phyloP scores from a whole-genome alignment of 73 alveolate species.

The Paraurostyla sp. region DNA sequence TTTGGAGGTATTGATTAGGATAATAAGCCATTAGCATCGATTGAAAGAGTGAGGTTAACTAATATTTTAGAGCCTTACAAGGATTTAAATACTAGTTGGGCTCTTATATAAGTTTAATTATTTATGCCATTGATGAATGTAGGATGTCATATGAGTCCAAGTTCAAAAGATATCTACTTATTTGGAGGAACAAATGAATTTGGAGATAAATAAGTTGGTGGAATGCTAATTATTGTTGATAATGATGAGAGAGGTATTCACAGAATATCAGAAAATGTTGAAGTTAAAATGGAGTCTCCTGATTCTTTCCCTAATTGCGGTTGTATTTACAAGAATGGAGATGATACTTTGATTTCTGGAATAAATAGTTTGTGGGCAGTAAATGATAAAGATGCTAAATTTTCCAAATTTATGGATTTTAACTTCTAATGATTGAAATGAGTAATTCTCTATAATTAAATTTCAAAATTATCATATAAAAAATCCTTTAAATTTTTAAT shows the following conservation, averaged over 20 bases:
- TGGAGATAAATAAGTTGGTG: not conserved
- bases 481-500: no score
- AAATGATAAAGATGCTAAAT: not conserved
- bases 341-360: not conserved
- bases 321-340: not conserved
- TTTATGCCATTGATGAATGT: not conserved
- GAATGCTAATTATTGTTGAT: not conserved
- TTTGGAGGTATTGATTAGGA: slow-evolving; percentile 30
- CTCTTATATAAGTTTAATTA: not conserved
- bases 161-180: not conserved
- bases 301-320: slow-evolving; percentile 26
- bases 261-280: not conserved
- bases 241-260: slow-evolving; percentile 23
- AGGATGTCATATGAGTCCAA: not conserved
- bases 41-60: slow-evolving; percentile 2
- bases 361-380: not conserved
- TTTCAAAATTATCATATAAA: no score
- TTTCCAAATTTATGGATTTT: not conserved
- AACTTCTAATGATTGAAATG: no score
- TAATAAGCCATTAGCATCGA: not conserved
- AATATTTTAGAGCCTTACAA: slow-evolving; percentile 10
- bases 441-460: no score
- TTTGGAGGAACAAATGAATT: slow-evolving; percentile 14
- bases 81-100: not conserved
- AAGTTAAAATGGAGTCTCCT: not conserved